These are phyloP conservation scores for Hibiscus syriacus DNA, from an alignment of 345 rosid genomes.

Conservation along the genomic window DNA sequence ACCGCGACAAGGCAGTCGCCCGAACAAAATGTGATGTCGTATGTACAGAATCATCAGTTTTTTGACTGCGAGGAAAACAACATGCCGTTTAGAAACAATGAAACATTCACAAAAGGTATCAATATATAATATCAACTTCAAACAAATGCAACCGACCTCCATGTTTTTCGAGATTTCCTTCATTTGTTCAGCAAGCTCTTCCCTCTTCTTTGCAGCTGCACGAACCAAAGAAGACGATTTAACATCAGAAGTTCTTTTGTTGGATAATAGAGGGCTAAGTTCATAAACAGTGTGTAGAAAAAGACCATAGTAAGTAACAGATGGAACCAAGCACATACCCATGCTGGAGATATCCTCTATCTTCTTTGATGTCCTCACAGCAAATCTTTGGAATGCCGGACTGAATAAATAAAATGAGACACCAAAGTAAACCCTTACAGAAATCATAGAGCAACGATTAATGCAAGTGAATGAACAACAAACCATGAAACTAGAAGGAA, in stretches of 20 bases:
- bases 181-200: constrained; percentile 50
- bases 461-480: not conserved
- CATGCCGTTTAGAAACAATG: not conserved
- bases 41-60: constrained; percentile 17
- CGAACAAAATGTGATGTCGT: too few species aligned
- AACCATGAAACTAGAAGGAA: not conserved
- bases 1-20: not conserved
- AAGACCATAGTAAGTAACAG: not conserved
- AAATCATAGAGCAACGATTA: not conserved
- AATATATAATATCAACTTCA: not conserved
- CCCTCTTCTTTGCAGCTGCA: constrained; percentile 49
- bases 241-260: not conserved
- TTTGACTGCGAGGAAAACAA: constrained; percentile 25
- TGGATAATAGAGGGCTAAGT: not conserved
- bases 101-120: not conserved
- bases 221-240: not conserved
- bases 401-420: constrained; percentile 20
- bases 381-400: constrained; percentile 82
- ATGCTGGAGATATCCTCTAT: constrained; percentile 54
- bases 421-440: not conserved
- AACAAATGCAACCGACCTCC: constrained; percentile 21
- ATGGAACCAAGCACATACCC: constrained; percentile 25
- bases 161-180: constrained; percentile 44
- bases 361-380: constrained; percentile 68
- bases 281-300: not conserved